A percentile compares a stretch with the other conserved stretches of the same genome.
Conservation (phyloP, 768 basidiomycete genomes). For the Pisolithus orientalis region DNA sequence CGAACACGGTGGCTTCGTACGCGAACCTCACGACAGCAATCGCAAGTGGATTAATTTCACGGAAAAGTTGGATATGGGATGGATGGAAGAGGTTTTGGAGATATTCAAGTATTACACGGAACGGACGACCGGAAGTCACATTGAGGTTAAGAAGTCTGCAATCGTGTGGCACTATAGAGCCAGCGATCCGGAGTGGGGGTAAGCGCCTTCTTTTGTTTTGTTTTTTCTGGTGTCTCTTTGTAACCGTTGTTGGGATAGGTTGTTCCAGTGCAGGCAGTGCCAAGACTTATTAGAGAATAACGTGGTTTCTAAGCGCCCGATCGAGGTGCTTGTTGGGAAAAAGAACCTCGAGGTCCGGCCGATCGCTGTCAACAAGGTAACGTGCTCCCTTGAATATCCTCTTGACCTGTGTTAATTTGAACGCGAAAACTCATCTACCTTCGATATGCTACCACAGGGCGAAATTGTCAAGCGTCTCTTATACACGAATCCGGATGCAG, state of each 20-base stretch:
- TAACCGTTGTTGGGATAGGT: constrained; percentile 30
- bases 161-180: constrained; percentile 98
- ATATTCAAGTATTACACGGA: constrained; percentile 97
- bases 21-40: constrained; percentile 50
- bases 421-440: no score
- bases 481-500: constrained; percentile 89
- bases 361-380: constrained; percentile 86
- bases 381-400: no score
- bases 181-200: constrained; percentile 95
- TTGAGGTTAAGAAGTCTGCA: constrained; percentile 95
- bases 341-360: constrained; percentile 98
- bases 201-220: constrained; percentile 25
- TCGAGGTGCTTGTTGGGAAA: constrained; percentile 96
- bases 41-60: constrained; percentile 83
- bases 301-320: constrained; percentile 85
- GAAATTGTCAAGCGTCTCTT: constrained; percentile 95
- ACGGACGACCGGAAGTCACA: constrained; percentile 92
- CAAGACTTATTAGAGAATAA: constrained; percentile 95
- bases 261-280: constrained; percentile 94
- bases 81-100: constrained; percentile 94
- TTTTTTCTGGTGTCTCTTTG: not conserved
- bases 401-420: not conserved
- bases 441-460: constrained; percentile 38
- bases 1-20: constrained; percentile 93
- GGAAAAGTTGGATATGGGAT: constrained; percentile 90